Evolutionary conservation across 768 basidiomycete species (phyloP).

Genomic region (Russula foetens): DNA sequence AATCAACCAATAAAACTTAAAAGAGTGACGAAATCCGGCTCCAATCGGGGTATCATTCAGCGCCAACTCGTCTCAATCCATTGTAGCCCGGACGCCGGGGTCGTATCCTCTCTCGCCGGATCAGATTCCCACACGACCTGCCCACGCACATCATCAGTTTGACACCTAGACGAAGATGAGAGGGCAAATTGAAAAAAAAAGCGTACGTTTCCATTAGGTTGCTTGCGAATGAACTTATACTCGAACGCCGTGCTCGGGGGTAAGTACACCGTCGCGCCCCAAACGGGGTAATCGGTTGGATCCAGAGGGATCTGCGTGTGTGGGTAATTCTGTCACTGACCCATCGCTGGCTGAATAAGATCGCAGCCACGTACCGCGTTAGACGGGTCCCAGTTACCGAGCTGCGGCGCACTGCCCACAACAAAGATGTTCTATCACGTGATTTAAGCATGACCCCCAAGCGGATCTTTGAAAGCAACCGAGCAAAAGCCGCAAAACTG

Average conservation of each 20-base stretch:
- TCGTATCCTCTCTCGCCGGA: slow-evolving; percentile 44
- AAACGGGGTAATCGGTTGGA: slow-evolving; percentile 44
- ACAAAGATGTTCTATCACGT: slow-evolving; percentile 48
- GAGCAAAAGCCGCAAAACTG: not conserved
- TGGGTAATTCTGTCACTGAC: not conserved
- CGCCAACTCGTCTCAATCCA: slow-evolving; percentile 39
- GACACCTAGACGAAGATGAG: slow-evolving; percentile 12
- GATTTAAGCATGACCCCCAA: no score
- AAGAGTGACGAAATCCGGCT: not conserved
- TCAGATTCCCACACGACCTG: slow-evolving; percentile 52
- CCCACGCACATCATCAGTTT: slow-evolving; percentile 16
- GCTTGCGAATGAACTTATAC: slow-evolving; percentile 57
- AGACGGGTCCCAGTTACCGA: slow-evolving; percentile 44
- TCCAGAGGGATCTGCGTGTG: slow-evolving; percentile 41
- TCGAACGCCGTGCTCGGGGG: slow-evolving; percentile 43
- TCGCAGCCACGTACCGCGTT: slow-evolving; percentile 34
- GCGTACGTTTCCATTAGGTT: slow-evolving; percentile 42
- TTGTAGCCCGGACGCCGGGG: slow-evolving; percentile 25
- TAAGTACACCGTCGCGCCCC: slow-evolving; percentile 43
- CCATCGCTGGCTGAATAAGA: not conserved
- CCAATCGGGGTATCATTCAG: slow-evolving; percentile 20
- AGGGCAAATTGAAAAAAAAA: not conserved
- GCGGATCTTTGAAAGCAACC: no score
- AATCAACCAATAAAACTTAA: not conserved
- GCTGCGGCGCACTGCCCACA: slow-evolving; percentile 45